phyloP scores from a whole-genome alignment of 139 green algal genomes.

The Chlamydomonas asymmetrica region DNA sequence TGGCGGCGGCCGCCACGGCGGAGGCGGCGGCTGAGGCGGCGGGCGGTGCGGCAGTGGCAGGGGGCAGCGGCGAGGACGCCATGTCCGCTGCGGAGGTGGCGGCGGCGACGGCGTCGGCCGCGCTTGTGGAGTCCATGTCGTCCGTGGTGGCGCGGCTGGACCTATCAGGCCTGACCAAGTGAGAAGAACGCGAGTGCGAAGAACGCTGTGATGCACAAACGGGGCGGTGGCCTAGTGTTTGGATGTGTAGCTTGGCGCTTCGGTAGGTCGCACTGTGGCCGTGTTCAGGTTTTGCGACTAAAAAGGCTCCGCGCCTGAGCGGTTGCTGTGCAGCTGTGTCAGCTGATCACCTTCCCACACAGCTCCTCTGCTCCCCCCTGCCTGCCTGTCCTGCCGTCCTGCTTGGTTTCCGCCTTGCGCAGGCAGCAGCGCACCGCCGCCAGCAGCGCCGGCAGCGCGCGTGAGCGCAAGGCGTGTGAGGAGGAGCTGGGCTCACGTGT shows the following conservation, averaged over 20 bases:
- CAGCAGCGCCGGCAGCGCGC: background rate
- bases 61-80: background rate
- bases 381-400: too few relatives aligned
- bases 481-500: slow-evolving; percentile 39
- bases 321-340: too few relatives aligned
- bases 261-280: too few relatives aligned
- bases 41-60: background rate
- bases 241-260: too few relatives aligned
- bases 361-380: too few relatives aligned
- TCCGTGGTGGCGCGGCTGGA: slow-evolving; percentile 6
- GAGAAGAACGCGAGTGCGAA: too few relatives aligned
- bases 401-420: too few relatives aligned
- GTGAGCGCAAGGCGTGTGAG: slow-evolving; percentile 36
- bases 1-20: slow-evolving; percentile 7
- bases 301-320: too few relatives aligned
- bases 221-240: too few relatives aligned
- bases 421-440: slow-evolving; percentile 33
- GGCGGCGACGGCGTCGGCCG: background rate
- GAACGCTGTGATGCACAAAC: too few relatives aligned
- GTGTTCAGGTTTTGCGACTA: too few relatives aligned
- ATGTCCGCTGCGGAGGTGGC: background rate
- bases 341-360: too few relatives aligned
- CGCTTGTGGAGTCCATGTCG: background rate
- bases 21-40: background rate
- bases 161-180: slow-evolving; percentile 13